phyloP scores from a whole-genome alignment of 148 eudicot species.

The Suaeda aralocaspica region DNA sequence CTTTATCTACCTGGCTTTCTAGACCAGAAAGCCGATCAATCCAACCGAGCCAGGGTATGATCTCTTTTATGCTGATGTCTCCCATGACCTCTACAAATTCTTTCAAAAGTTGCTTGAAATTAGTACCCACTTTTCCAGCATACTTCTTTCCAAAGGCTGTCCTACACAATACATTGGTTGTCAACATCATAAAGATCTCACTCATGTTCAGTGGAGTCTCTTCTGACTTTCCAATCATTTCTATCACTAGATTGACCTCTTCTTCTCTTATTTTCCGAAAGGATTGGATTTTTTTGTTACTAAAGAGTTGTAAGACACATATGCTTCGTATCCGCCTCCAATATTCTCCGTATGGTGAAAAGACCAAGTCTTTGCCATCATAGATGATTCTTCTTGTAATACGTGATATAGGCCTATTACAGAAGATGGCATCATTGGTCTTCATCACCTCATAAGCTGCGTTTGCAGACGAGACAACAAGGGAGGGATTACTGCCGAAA shows the following conservation, averaged over 20 bases:
- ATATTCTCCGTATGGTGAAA: constrained; percentile 31
- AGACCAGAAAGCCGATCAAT: constrained; percentile 30
- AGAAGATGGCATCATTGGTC: constrained; percentile 46
- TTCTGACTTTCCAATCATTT: constrained; percentile 18
- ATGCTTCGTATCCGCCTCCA: constrained; percentile 42
- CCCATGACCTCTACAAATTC: constrained; percentile 22
- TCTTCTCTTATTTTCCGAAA: constrained; percentile 44
- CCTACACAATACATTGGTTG: constrained; percentile 37
- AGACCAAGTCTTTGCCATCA: constrained; percentile 27
- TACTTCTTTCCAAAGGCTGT: constrained; percentile 37
- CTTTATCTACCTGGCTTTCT: constrained; percentile 23
- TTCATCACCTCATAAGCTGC: constrained; percentile 35
- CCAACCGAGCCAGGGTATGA: constrained; percentile 39
- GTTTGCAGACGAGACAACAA: constrained; percentile 29
- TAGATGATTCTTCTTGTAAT: constrained; percentile 12
- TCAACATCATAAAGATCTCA: constrained; percentile 24
- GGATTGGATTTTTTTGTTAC: constrained; percentile 40
- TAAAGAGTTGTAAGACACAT: constrained; percentile 39
- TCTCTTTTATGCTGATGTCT: constrained; percentile 28
- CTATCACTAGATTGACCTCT: constrained; percentile 34
- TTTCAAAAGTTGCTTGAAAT: constrained; percentile 20
- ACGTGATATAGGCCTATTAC: constrained; percentile 23
- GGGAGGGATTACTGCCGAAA: constrained; percentile 35
- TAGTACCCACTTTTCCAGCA: constrained; percentile 7
- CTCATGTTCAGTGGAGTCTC: constrained; percentile 32